Base-by-base conservation (phyloP, 2,329 filamentous ascomycete species). In the Mariannaea elegans region DNA sequence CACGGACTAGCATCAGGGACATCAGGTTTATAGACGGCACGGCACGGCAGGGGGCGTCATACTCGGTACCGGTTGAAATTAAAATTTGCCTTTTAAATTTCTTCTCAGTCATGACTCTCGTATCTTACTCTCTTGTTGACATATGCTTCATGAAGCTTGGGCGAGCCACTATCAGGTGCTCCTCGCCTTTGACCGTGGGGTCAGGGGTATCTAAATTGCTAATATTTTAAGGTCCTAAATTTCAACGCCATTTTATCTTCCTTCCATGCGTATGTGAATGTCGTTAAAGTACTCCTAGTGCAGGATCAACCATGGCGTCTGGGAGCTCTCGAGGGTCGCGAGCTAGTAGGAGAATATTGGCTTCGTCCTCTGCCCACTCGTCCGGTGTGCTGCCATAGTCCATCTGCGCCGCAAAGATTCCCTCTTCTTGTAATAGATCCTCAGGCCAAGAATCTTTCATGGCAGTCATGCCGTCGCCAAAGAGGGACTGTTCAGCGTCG, bases 331-430 rank as follows among this genome's bases (percentile, higher is more conserved):
- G 36, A 14, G 71, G 54, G 14, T 74, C 71, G 7, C 73, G 66
- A 13, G 76, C 70, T 13, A 82, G 68, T 14, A 76, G 73, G 38
- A 80, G 71, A 62, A 82, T 79, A 57, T 79, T 80, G 7, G 74
- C 73, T 52, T 82, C 80, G 21, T 81, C 80, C 41, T 77, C 73
- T 9, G 74, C 73, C 81, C 80, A 82, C 18, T 79, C 77, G 32
- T 77, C 75, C 19, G 74, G 73, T n/a, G 68, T 62, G 19, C 65
- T 63, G 10, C 65, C 73, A 36, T 74, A 73, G 12, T 73, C 68
- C 65, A 76, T 70, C 16, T 71, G 67, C 4, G 73, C 71, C 12
- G 75, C 74, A 32, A 80, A 78, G 18, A 75, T 73, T 9, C n/a
- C 41, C 18, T 71, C 71, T 5, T 76, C 75, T 12, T 75, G 65